Evolutionary conservation across 225 moss, liverwort and hornwort species (phyloP), one percentile per base, ranked within the genome.

Genomic region (Sphagnum contortum): DNA sequence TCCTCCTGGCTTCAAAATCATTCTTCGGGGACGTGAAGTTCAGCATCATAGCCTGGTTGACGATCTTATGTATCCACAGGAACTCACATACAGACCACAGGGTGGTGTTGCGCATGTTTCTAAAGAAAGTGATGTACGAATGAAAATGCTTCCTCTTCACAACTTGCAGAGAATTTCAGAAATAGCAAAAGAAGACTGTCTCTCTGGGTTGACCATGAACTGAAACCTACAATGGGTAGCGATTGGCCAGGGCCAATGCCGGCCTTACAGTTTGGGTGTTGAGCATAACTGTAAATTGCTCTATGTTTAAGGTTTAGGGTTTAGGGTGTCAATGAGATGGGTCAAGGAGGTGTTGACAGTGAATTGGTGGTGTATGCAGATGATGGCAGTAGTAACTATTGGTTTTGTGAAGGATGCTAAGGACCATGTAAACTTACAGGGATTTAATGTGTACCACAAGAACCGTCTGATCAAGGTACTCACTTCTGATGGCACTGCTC

Each of bases 371-470:
- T 62, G 9, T 12, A 72, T 73, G 61, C 83, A 83, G 87, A 78
- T 83, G 48, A 68, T 85, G 68, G 92, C 88, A 14, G 70, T 80
- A 6, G 89, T 89, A 45, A 69, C 82, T 12, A 89, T 92, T 57
- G 89, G 92, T 11, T 92, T 92, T 63, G 88, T 89, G 8, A 92
- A 86, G 69, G 92, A 92, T 70, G 92, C 92, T 4, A 89, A 72
- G 50, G 77, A 89, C 73, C 79, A 89, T 50, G 80, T 92, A 12
- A 88, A 86, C 72, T 81, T 92, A 2, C 89, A 92, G 71, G 92
- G 92, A 8, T 92, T 92, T 75, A 89, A 92, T 65, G 92, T 89
- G 14, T 92, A 92, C 73, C 89, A 89, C 60, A 91, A 91, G 68
- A 91, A 91, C 65, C 91, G 91, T 12, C 74, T 92, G 2, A 92